Conservation (phyloP, 2,329 filamentous ascomycete species). For the Beauveria bassiana region DNA sequence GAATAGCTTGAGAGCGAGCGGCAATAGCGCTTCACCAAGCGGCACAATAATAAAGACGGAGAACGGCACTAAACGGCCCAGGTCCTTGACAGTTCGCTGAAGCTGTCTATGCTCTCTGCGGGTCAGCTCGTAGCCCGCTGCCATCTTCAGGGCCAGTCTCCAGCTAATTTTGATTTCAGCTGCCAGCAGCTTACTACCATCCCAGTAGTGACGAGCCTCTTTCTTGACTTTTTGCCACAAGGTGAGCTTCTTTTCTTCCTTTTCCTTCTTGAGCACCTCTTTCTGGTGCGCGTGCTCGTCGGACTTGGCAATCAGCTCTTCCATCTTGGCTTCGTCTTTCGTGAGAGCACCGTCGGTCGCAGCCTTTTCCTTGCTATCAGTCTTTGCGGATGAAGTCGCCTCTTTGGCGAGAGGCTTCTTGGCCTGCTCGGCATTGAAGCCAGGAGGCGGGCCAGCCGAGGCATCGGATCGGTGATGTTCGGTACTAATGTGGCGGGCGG, state of each 20-base stretch:
- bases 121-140: slow-evolving; percentile 91
- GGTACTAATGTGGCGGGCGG: slow-evolving; percentile 49
- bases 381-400: slow-evolving; percentile 26
- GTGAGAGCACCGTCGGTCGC: slow-evolving; percentile 20
- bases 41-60: slow-evolving; percentile 96
- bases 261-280: slow-evolving; percentile 46
- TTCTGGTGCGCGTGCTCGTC: slow-evolving; percentile 53
- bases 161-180: slow-evolving; percentile 92
- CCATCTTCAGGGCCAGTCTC: slow-evolving; percentile 90
- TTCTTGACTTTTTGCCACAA: slow-evolving; percentile 91
- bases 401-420: slow-evolving; percentile 72
- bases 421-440: slow-evolving; percentile 83
- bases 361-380: slow-evolving; percentile 21
- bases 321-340: slow-evolving; percentile 39
- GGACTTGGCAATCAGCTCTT: slow-evolving; percentile 57
- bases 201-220: slow-evolving; percentile 92
- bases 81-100: slow-evolving; percentile 85
- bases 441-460: slow-evolving; percentile 63
- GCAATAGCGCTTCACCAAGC: slow-evolving; percentile 87
- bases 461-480: slow-evolving; percentile 47
- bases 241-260: slow-evolving; percentile 79
- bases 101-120: slow-evolving; percentile 90
- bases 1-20: slow-evolving; percentile 87
- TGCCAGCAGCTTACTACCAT: slow-evolving; percentile 89
- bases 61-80: slow-evolving; percentile 88